phyloP scores from a whole-genome alignment of 495 filamentous ascomycete genomes.

The Achaetomiella virescens region DNA sequence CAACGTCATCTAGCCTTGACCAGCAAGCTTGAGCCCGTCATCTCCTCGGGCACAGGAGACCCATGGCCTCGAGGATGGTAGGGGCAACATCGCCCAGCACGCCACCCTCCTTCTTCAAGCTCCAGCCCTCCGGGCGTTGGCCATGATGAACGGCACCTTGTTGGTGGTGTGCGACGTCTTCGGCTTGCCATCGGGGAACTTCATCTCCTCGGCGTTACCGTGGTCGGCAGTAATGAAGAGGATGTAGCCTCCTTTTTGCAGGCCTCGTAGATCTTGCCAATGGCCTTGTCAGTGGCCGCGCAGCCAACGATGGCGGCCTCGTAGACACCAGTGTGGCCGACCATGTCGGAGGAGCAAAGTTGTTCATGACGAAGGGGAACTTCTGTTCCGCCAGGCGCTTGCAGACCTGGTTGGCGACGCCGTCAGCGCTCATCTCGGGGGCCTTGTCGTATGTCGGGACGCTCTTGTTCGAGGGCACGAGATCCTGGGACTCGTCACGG shows the following conservation, averaged over 20 bases:
- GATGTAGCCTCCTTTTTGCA: slow-evolving; percentile 87
- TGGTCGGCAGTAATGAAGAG: slow-evolving; percentile 95
- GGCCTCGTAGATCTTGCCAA: slow-evolving; percentile 81
- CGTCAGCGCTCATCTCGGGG: slow-evolving; percentile 92
- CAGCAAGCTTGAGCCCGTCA: slow-evolving; percentile 80
- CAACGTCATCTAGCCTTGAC: slow-evolving; percentile 51
- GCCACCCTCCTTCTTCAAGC: slow-evolving; percentile 70
- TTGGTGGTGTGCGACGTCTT: slow-evolving; percentile 98
- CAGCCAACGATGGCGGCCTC: slow-evolving; percentile 87
- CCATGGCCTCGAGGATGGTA: slow-evolving; percentile 85
- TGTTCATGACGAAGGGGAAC: slow-evolving; percentile 98
- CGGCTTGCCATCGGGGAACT: slow-evolving; percentile 86
- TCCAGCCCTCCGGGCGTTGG: slow-evolving; percentile 86
- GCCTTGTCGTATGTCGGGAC: slow-evolving; percentile 96
- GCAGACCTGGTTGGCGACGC: slow-evolving; percentile 77
- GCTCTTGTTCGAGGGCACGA: slow-evolving; percentile 57
- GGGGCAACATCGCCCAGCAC: slow-evolving; percentile 96
- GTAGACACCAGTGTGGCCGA: slow-evolving; percentile 96
- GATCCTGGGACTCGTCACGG: slow-evolving; percentile 56
- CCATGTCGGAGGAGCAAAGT: slow-evolving; percentile 99
- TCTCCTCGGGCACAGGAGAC: slow-evolving; percentile 84
- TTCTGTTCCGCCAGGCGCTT: slow-evolving; percentile 73
- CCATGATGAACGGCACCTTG: slow-evolving; percentile 96
- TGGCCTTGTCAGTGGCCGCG: slow-evolving; percentile 82
- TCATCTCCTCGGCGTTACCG: slow-evolving; percentile 98